Evolutionary conservation across 2,329 filamentous ascomycete species (phyloP).

Genomic region (Amauroascus niger): DNA sequence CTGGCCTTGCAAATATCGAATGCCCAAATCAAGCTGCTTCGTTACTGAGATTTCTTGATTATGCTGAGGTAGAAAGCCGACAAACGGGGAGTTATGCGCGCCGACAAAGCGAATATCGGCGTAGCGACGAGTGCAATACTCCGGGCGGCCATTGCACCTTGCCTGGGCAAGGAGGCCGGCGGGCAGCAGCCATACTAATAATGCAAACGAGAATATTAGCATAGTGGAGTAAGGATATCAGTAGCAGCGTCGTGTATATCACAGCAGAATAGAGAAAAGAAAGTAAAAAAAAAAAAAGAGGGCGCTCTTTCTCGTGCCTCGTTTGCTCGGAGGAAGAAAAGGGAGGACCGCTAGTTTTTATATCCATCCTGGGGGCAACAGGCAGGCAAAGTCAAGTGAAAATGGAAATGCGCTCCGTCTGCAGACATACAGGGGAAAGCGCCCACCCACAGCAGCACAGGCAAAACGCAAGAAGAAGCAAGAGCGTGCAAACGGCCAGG

Average conservation of each 20-base stretch:
- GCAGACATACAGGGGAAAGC: neutral
- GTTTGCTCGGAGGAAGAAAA: too few species aligned
- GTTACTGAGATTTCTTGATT: constrained; percentile 54
- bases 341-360: neutral
- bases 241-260: neutral
- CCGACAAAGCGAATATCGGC: constrained; percentile 53
- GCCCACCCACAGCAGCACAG: neutral
- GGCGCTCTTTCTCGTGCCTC: neutral
- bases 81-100: constrained; percentile 57
- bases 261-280: neutral
- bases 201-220: neutral
- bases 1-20: constrained; percentile 56
- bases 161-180: constrained; percentile 9
- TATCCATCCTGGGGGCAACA: neutral
- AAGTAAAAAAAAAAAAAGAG: neutral
- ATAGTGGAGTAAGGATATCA: constrained; percentile 7
- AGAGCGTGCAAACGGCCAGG: neutral
- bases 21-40: constrained; percentile 50
- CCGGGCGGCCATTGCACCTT: constrained; percentile 49
- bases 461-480: neutral
- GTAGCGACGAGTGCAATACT: constrained; percentile 49
- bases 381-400: neutral
- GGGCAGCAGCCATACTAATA: constrained; percentile 7
- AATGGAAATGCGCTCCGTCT: neutral
- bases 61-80: constrained; percentile 45